These are phyloP conservation scores for Psilocybe cyanescens DNA, from an alignment of 768 basidiomycete genomes.

Conservation along the genomic window DNA sequence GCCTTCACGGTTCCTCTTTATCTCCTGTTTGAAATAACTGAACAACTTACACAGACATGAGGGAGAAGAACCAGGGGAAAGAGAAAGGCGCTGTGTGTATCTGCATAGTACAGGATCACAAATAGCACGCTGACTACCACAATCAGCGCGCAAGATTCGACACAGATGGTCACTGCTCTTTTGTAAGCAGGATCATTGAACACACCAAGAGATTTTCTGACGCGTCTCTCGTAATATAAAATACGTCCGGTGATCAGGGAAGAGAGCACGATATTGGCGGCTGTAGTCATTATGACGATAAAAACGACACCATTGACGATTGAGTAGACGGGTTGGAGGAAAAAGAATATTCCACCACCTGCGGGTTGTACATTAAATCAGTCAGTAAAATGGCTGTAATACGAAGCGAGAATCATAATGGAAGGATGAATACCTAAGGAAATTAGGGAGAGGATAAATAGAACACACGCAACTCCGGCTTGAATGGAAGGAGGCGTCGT, in stretches of 20 bases:
- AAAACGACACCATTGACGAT: conserved; percentile 6
- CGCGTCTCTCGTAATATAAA: conserved; percentile 4
- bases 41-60: conserved; percentile 2
- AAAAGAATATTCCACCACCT: conserved; percentile 6
- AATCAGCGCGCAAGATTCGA: conserved; percentile 18
- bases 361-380: not conserved
- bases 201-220: conserved; percentile 4
- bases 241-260: conserved; percentile 8
- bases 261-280: conserved; percentile 5
- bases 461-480: not conserved
- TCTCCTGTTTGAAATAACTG: not conserved
- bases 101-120: conserved; percentile 4
- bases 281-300: conserved; percentile 1
- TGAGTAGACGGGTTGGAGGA: conserved; percentile 2
- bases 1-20: not conserved
- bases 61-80: conserved; percentile 8
- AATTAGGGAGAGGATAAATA: not conserved
- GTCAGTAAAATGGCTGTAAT: not conserved
- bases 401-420: not conserved
- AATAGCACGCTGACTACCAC: not conserved
- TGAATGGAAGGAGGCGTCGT: not conserved
- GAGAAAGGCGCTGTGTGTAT: conserved; percentile 1
- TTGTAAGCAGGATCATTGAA: conserved; percentile 4
- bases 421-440: conserved; percentile 4
- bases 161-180: conserved; percentile 11